Conservation (phyloP, 1,139 yeast species). For the Blastobotrys proliferans region DNA sequence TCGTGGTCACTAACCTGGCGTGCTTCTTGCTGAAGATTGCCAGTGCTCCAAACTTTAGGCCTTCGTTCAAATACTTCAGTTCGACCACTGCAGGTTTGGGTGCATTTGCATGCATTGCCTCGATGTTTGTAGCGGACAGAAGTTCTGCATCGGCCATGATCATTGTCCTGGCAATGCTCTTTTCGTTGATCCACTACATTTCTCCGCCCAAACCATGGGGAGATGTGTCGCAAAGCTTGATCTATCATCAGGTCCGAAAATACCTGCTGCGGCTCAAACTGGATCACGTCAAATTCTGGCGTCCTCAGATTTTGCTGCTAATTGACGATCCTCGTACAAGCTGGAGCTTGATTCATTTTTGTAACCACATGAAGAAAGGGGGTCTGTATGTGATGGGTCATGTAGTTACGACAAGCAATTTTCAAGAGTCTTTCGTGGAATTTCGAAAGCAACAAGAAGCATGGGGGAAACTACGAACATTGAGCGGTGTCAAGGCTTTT, state of each 20-base stretch:
- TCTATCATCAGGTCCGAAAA: slow-evolving; percentile 93
- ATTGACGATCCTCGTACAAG: slow-evolving; percentile 89
- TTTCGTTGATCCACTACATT: slow-evolving; percentile 75
- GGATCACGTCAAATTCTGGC: slow-evolving; percentile 95
- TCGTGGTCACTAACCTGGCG: slow-evolving; percentile 87
- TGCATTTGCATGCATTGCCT: slow-evolving; percentile 59
- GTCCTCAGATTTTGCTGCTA: slow-evolving; percentile 84
- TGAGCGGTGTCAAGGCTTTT: slow-evolving; percentile 79
- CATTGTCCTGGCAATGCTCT: slow-evolving; percentile 57
- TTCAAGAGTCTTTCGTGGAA: slow-evolving; percentile 61
- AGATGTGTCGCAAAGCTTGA: slow-evolving; percentile 89
- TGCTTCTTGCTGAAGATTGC: slow-evolving; percentile 84
- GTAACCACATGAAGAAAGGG: slow-evolving; percentile 91
- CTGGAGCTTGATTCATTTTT: slow-evolving; percentile 87
- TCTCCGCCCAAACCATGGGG: slow-evolving; percentile 98
- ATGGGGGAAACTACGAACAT: slow-evolving; percentile 78
- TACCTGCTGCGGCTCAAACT: slow-evolving; percentile 75
- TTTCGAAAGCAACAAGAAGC: slow-evolving; percentile 69
- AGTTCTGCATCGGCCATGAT: slow-evolving; percentile 76
- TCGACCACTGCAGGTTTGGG: slow-evolving; percentile 80
- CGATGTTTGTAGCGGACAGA: slow-evolving; percentile 95
- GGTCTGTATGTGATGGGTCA: slow-evolving; percentile 91
- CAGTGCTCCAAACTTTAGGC: slow-evolving; percentile 94
- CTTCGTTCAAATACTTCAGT: slow-evolving; percentile 83
- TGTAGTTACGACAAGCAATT: slow-evolving; percentile 58